phyloP scores from a whole-genome alignment of 1,284 basidiomycete genomes.

The Cystobasidiaceae sp. region DNA sequence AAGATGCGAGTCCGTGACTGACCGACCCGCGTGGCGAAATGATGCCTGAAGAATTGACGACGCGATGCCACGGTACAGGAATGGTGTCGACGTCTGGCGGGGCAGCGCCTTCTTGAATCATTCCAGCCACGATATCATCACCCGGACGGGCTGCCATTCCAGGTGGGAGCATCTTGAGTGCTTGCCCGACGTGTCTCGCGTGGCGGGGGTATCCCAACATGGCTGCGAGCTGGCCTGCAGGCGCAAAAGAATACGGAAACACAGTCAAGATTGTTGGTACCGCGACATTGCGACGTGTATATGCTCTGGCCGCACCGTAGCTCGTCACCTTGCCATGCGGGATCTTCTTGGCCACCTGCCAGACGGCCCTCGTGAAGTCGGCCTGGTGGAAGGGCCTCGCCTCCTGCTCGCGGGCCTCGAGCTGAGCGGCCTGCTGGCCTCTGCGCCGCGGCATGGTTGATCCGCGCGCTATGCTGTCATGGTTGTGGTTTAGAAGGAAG shows the following conservation, averaged over 20 bases:
- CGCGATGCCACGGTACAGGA: constrained; percentile 36
- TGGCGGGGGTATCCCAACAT: constrained; percentile 35
- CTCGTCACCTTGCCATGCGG: background rate
- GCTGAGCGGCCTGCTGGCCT: too few relatives aligned
- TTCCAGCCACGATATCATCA: too few relatives aligned
- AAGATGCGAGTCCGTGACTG: too few relatives aligned
- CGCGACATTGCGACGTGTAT: background rate
- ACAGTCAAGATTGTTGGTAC: too few relatives aligned
- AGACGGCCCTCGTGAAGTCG: too few relatives aligned
- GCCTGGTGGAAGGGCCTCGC: too few relatives aligned
- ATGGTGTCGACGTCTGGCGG: constrained; percentile 15
- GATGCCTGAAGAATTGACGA: constrained; percentile 32
- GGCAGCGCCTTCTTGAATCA: background rate
- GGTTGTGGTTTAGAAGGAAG: too few relatives aligned
- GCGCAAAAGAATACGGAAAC: background rate
- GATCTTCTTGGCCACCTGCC: background rate
- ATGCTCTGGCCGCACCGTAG: background rate
- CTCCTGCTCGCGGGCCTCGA: too few relatives aligned
- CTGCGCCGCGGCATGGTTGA: too few relatives aligned
- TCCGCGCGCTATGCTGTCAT: too few relatives aligned
- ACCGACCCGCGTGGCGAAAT: constrained; percentile 36
- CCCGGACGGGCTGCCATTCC: too few relatives aligned
- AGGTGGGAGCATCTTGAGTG: constrained; percentile 38
- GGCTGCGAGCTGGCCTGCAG: constrained; percentile 33
- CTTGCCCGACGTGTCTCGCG: constrained; percentile 36